These are phyloP conservation scores for Cerrena zonata DNA, from an alignment of 1,284 basidiomycete genomes.

Conservation along the genomic window DNA sequence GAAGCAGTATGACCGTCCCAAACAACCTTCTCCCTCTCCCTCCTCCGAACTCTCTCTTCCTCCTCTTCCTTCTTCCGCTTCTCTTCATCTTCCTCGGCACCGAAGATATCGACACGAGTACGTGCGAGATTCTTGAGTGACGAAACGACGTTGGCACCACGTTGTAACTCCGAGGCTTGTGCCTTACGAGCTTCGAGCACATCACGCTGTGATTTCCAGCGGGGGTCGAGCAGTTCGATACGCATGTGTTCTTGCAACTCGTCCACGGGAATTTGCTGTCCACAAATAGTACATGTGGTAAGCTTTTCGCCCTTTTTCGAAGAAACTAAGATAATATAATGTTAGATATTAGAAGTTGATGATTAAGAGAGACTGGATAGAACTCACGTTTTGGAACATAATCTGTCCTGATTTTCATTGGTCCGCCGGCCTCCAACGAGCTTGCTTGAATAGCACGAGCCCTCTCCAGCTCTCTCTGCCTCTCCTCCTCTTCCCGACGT, in stretches of 20 bases:
- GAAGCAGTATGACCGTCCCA: conserved; percentile 95
- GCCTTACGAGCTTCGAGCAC: conserved; percentile 81
- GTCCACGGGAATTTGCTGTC: conserved; percentile 88
- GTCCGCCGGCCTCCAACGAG: conserved; percentile 67
- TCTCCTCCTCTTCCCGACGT: conserved; percentile 72
- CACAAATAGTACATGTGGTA: conserved; percentile 89
- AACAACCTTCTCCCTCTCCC: conserved; percentile 85
- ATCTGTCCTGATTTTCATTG: conserved; percentile 95
- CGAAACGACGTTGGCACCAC: conserved; percentile 86
- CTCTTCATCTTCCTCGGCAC: conserved; percentile 85
- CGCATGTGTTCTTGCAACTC: conserved; percentile 97
- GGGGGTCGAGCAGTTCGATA: conserved; percentile 94
- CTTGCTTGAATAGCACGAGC: conserved; percentile 76
- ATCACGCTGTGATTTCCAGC: conserved; percentile 93
- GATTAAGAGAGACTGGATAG: neutral
- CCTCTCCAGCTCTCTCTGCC: conserved; percentile 68
- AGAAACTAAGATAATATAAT: conserved; percentile 43
- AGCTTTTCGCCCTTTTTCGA: conserved; percentile 64
- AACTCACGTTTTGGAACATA: conserved; percentile 87
- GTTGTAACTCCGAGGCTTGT: conserved; percentile 82
- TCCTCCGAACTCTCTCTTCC: conserved; percentile 69
- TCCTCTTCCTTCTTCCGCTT: conserved; percentile 80
- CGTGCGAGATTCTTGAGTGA: conserved; percentile 87
- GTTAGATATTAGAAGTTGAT: neutral
- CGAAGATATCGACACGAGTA: conserved; percentile 91